Evolutionary conservation across 2,329 filamentous ascomycete species (phyloP).

Genomic region (Fusarium albidum): DNA sequence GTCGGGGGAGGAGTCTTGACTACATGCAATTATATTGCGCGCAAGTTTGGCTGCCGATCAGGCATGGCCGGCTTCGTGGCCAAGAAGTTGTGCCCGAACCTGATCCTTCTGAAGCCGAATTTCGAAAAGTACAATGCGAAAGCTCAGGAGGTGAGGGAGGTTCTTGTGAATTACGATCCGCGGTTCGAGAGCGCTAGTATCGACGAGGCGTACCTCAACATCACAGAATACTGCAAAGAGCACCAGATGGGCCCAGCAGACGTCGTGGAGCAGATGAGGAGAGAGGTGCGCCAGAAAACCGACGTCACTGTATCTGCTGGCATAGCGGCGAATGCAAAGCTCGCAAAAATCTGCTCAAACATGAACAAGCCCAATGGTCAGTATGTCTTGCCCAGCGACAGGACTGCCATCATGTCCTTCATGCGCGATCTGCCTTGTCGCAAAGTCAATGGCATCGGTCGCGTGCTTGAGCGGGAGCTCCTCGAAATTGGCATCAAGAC

Average conservation of each 20-base stretch:
- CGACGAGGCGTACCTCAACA: slow-evolving; percentile 95
- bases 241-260: slow-evolving; percentile 75
- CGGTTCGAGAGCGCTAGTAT: slow-evolving; percentile 93
- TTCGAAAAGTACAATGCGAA: slow-evolving; percentile 93
- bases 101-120: slow-evolving; percentile 84
- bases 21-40: slow-evolving; percentile 85
- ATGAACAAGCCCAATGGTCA: slow-evolving; percentile 97
- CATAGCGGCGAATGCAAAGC: slow-evolving; percentile 89
- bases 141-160: slow-evolving; percentile 83
- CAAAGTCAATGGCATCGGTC: slow-evolving; percentile 94
- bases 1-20: slow-evolving; percentile 76
- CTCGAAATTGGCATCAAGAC: slow-evolving; percentile 86
- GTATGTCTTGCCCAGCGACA: slow-evolving; percentile 76
- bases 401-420: slow-evolving; percentile 80
- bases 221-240: slow-evolving; percentile 82
- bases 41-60: slow-evolving; percentile 88
- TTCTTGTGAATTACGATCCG: slow-evolving; percentile 87
- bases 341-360: slow-evolving; percentile 96
- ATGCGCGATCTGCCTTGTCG: slow-evolving; percentile 85
- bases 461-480: slow-evolving; percentile 91
- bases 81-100: slow-evolving; percentile 87
- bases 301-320: slow-evolving; percentile 92
- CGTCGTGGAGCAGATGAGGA: slow-evolving; percentile 79
- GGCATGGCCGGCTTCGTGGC: slow-evolving; percentile 98
- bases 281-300: slow-evolving; percentile 77